Evolutionary conservation across 2,329 filamentous ascomycete species (phyloP), one percentile per base, ranked within the genome.

Genomic region (Apiospora hydei): DNA sequence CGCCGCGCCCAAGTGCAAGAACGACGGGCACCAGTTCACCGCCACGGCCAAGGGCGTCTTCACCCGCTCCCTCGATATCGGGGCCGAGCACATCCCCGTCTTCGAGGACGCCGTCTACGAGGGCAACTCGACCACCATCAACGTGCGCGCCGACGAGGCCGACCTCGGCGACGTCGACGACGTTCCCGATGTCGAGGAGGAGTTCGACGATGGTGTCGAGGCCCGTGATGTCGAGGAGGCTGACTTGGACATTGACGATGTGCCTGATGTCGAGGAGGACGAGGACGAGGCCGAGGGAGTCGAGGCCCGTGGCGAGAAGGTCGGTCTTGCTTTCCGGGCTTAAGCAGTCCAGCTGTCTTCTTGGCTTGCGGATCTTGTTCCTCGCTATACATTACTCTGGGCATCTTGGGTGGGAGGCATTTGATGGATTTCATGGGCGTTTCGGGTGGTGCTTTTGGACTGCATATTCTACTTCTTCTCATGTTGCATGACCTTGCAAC

Each of bases 1-100:
- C 4, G 2, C 57, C 24, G 21, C 18, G 11, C 69, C 57, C 13
- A 71, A 24, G n/a, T 71, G 69, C 69, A 21, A 4, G 6, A 71
- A 71, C 57, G 69, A 71, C 24, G 69, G 69, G 10, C 69, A 67
- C 8, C 69, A 71, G 53, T 71, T 71, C 49, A 47, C 47, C 6
- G 57, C 30, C 30, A 64, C 57, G 18, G 30, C 30, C 57, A 41
- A 41, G 57, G 57, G 57, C 57, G 30, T 41, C 30, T 64, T 64
- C 34, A 41, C 34, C 4, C 57, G 30, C 57, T 41, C 57, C 18
- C 57, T 41, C 30, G 34, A 64, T 10, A 5, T n/a, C 30, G 18
- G 5, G 8, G 8, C 30, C 18, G 34, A 13, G 7, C 8, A 64
- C 30, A 6, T 64, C 18, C 57, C 57, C 30, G 30, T 41, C 18